Percentiles rank a stretch among this genome's conserved stretches.
Conservation (phyloP, 1,284 basidiomycete species). For the Tremellales sp. region DNA sequence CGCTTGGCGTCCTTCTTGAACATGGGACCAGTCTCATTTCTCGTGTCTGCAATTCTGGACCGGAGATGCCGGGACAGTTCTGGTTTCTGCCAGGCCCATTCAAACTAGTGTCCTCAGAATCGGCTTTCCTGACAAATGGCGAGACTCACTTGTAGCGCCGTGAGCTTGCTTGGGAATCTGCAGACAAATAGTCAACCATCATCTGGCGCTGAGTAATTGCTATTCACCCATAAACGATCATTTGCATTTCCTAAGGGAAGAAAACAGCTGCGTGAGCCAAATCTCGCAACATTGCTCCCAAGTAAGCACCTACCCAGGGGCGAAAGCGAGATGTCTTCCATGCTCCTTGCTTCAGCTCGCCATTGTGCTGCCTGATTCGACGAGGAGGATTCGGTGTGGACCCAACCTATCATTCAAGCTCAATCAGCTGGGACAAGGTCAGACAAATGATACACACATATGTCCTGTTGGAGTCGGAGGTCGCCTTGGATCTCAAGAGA, state of each 20-base stretch:
- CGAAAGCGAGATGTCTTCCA: conserved; percentile 64
- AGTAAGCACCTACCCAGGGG: conserved; percentile 61
- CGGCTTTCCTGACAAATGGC: background rate
- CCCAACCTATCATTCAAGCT: conserved; percentile 59
- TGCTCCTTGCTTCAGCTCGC: conserved; percentile 70
- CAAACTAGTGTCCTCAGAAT: conserved; percentile 60
- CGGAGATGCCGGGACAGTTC: conserved; percentile 51
- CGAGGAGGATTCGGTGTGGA: conserved; percentile 76
- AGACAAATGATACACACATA: conserved; percentile 46
- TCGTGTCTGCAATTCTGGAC: conserved; percentile 1
- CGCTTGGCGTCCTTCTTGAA: conserved; percentile 41
- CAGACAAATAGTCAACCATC: background rate
- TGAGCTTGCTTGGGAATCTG: conserved; percentile 75
- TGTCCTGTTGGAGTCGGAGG: conserved; percentile 56
- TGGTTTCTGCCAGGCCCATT: conserved; percentile 88
- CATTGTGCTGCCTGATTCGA: conserved; percentile 81
- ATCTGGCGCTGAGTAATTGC: background rate
- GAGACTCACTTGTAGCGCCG: conserved; percentile 58
- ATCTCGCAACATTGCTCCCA: background rate
- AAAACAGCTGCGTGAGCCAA: background rate
- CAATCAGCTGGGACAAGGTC: background rate
- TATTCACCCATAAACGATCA: conserved; percentile 66
- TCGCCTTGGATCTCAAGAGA: conserved; percentile 66
- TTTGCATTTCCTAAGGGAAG: conserved; percentile 59
- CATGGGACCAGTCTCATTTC: conserved; percentile 13